A percentile compares a stretch with the other conserved stretches of the same genome.
Conservation (phyloP, 2,329 filamentous ascomycete genomes). For the Exophiala calicioides region DNA sequence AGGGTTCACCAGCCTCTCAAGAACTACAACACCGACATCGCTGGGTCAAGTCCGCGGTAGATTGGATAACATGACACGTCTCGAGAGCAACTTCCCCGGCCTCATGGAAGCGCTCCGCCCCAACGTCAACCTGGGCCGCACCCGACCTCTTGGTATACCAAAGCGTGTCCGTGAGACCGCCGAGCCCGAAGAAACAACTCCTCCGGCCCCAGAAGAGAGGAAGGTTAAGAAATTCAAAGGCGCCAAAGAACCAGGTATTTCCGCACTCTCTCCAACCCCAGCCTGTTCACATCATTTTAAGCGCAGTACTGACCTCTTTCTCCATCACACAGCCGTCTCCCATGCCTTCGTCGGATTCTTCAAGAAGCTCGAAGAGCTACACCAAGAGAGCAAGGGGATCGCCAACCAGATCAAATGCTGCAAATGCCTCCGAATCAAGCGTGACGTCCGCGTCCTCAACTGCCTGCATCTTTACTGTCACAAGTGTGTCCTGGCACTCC, state of each 20-base stretch:
- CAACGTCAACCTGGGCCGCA: too few relatives aligned
- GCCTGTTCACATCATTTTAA: too few relatives aligned
- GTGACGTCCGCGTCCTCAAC: constrained; percentile 22
- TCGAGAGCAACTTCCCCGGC: constrained; percentile 18
- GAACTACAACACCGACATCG: too few relatives aligned
- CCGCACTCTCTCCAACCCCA: background rate
- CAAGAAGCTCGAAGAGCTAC: constrained; percentile 14
- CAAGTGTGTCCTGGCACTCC: constrained; percentile 19
- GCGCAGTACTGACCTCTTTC: constrained; percentile 6
- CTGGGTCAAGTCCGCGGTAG: too few relatives aligned
- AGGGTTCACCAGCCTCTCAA: too few relatives aligned
- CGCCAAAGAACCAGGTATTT: constrained; percentile 22
- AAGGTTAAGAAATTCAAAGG: constrained; percentile 12
- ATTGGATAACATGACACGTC: constrained; percentile 9
- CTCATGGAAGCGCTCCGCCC: constrained; percentile 13
- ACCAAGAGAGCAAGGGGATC: constrained; percentile 15
- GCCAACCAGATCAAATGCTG: constrained; percentile 10
- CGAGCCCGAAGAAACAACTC: background rate
- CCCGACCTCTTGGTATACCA: too few relatives aligned
- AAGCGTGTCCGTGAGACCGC: background rate
- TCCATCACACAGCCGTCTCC: constrained; percentile 9
- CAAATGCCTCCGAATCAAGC: constrained; percentile 17
- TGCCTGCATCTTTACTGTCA: constrained; percentile 28
- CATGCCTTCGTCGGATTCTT: constrained; percentile 15
- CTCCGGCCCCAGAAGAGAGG: constrained; percentile 3